Percentiles rank a stretch among this genome's conserved stretches.
phyloP scores from a whole-genome alignment of 75 land plant species.

The Gnetum montanum region DNA sequence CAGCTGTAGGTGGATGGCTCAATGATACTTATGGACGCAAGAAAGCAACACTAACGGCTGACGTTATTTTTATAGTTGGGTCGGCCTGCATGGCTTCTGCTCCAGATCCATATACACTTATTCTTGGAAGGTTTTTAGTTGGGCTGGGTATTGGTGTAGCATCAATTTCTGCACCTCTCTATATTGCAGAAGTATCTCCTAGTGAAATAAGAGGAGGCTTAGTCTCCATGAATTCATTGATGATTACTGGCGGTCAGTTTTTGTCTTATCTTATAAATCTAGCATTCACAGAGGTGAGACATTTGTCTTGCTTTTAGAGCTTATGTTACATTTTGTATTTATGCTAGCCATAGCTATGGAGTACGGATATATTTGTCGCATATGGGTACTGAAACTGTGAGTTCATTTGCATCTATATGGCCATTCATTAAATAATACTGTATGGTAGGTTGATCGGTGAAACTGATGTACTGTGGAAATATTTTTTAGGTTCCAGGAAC shows the following conservation, averaged over 20 bases:
- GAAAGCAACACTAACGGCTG: conserved; percentile 64
- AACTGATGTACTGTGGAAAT: too few relatives aligned
- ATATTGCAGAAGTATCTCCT: conserved; percentile 82
- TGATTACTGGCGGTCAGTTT: conserved; percentile 88
- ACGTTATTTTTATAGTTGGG: conserved; percentile 53
- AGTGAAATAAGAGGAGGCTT: conserved; percentile 72
- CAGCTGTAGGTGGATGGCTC: conserved; percentile 61
- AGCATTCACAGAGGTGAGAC: conserved; percentile 76
- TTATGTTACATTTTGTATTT: not conserved
- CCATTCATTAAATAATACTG: too few relatives aligned
- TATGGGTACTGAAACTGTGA: too few relatives aligned
- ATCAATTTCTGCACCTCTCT: conserved; percentile 83
- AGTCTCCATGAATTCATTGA: conserved; percentile 73
- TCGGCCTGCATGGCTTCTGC: conserved; percentile 68
- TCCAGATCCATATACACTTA: conserved; percentile 64
- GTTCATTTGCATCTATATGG: too few relatives aligned
- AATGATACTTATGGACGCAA: conserved; percentile 73
- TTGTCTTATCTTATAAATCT: conserved; percentile 81
- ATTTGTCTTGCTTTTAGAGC: not conserved
- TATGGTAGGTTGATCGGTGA: too few relatives aligned
- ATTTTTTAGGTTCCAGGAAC: conserved; percentile 58
- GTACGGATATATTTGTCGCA: too few relatives aligned
- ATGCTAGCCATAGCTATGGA: too few relatives aligned
- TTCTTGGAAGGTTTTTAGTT: conserved; percentile 59
- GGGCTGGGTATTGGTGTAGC: conserved; percentile 86